These are phyloP conservation scores for Cystobasidium tubakii DNA, from an alignment of 768 basidiomycete species.

Conservation along the genomic window DNA sequence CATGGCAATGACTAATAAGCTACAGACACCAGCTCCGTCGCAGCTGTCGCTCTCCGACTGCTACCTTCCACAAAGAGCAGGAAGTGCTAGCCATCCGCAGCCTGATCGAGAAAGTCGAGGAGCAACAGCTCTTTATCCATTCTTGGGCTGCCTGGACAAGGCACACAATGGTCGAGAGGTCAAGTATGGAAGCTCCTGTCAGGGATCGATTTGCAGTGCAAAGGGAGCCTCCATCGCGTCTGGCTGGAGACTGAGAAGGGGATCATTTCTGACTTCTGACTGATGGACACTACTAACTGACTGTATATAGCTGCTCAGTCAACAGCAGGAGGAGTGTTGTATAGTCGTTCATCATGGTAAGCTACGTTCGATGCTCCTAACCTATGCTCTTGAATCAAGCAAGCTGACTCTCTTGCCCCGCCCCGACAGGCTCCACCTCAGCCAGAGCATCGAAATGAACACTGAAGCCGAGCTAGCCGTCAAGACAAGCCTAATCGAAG, in stretches of 20 bases:
- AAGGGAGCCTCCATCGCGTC: too few species aligned
- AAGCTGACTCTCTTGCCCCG: background rate
- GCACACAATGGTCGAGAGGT: background rate
- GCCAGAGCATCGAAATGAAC: background rate
- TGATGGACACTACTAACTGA: background rate
- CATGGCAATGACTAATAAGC: background rate
- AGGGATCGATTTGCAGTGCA: background rate
- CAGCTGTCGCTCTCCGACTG: background rate
- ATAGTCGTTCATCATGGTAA: too few species aligned
- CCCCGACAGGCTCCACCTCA: background rate
- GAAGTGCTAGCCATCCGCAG: background rate
- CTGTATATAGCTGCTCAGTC: background rate
- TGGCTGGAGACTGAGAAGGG: too few species aligned
- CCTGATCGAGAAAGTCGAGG: background rate
- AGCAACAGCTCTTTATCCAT: too few species aligned
- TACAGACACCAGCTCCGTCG: background rate
- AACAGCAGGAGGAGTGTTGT: background rate
- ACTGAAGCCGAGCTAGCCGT: constrained; percentile 17
- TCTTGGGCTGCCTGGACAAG: constrained; percentile 12
- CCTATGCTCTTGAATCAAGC: background rate
- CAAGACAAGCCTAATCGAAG: constrained; percentile 27
- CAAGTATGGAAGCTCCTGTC: constrained; percentile 4
- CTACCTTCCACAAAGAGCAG: background rate
- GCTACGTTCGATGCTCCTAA: background rate
- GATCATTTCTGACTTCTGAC: background rate